These are phyloP conservation scores for Nectriaceae sp. DNA, from an alignment of 2,329 filamentous ascomycete genomes.

Conservation along the genomic window DNA sequence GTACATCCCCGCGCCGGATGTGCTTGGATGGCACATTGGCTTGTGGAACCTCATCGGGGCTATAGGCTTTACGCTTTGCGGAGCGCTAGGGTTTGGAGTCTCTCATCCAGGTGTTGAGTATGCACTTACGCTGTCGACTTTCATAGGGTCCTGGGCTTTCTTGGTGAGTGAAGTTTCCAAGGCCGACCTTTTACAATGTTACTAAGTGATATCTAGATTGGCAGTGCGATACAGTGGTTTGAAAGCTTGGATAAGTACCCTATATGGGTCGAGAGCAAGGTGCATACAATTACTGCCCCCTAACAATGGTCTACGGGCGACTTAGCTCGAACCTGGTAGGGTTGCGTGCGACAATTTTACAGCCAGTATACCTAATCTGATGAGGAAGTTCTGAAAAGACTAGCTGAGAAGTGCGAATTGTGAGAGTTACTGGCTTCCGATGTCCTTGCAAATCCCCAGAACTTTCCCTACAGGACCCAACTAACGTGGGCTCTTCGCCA, in stretches of 20 bases:
- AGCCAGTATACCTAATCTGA: too few relatives aligned
- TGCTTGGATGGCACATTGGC: constrained; percentile 69
- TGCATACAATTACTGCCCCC: constrained; percentile 2
- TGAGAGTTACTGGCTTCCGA: too few relatives aligned
- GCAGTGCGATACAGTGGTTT: constrained; percentile 26
- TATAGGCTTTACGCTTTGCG: constrained; percentile 63
- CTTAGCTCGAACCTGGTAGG: too few relatives aligned
- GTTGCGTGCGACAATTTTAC: too few relatives aligned
- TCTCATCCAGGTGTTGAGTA: constrained; percentile 38
- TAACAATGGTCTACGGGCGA: not conserved
- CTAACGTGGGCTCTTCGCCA: too few relatives aligned
- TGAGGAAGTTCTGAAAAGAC: too few relatives aligned
- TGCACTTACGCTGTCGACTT: constrained; percentile 50
- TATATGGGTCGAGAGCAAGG: constrained; percentile 17
- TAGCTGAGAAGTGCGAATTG: too few relatives aligned
- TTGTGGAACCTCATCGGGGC: constrained; percentile 66
- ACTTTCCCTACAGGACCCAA: too few relatives aligned
- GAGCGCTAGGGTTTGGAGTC: constrained; percentile 54
- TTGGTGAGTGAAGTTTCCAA: constrained; percentile 26
- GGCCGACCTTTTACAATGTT: not conserved
- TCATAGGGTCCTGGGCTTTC: constrained; percentile 52
- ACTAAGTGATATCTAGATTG: constrained; percentile 50
- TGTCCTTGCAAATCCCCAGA: too few relatives aligned
- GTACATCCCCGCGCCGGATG: constrained; percentile 57
- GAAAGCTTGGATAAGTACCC: constrained; percentile 28